Evolutionary conservation across 1,284 basidiomycete species (phyloP).

Genomic region (Ganoderma resinaceum): DNA sequence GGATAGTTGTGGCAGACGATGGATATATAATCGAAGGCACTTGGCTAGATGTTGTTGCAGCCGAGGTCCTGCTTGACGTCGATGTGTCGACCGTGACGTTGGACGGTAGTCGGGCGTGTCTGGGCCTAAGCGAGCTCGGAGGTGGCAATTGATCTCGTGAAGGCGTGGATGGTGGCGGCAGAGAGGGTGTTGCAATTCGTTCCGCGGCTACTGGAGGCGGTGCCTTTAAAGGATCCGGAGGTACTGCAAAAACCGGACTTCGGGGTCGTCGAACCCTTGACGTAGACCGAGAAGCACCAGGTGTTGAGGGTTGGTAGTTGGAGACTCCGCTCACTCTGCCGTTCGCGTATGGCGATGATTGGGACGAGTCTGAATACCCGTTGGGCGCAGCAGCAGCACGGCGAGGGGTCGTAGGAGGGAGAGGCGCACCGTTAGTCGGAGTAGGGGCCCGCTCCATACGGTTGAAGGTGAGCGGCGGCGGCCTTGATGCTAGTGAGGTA

Average conservation of each 20-base stretch:
- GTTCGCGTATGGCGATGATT: constrained; percentile 18
- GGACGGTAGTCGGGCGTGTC: constrained; percentile 45
- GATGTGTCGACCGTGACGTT: constrained; percentile 36
- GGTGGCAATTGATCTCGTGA: constrained; percentile 35
- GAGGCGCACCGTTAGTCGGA: constrained; percentile 38
- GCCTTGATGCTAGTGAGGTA: constrained; percentile 39
- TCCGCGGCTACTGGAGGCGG: constrained; percentile 29
- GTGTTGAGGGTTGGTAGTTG: constrained; percentile 27
- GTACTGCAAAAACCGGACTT: constrained; percentile 34
- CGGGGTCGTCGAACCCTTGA: constrained; percentile 36
- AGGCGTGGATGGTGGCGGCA: constrained; percentile 35
- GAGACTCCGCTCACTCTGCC: constrained; percentile 30
- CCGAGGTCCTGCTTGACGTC: constrained; percentile 35
- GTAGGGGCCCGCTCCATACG: constrained; percentile 42
- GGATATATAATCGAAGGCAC: constrained; percentile 38
- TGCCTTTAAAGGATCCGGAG: constrained; percentile 32
- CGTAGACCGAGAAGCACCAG: constrained; percentile 22
- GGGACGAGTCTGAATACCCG: constrained; percentile 27
- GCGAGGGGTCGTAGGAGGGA: constrained; percentile 36
- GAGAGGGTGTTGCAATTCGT: constrained; percentile 31
- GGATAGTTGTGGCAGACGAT: constrained; percentile 28
- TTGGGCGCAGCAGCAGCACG: constrained; percentile 30
- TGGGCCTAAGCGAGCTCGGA: constrained; percentile 45
- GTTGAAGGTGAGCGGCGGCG: constrained; percentile 32
- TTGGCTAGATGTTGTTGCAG: constrained; percentile 33